Conservation (phyloP, 768 basidiomycete species). For the Coprinopsis strossmayeri region DNA sequence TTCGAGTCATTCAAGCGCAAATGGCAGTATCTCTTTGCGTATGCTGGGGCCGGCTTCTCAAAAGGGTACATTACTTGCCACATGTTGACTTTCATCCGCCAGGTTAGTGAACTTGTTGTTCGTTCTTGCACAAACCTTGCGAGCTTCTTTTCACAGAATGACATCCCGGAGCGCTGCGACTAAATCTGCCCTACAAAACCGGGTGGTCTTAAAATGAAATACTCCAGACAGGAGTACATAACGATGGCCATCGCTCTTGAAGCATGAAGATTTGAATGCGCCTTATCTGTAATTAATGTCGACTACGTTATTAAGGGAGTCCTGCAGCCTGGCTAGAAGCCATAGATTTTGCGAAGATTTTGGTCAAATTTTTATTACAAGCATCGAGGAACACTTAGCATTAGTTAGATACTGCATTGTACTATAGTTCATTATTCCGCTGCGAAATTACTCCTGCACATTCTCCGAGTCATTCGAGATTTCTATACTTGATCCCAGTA, state of each 20-base stretch:
- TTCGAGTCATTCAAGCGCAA: conserved; percentile 72
- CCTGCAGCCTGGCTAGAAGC: not conserved
- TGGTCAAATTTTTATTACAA: not conserved
- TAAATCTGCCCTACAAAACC: conserved; percentile 4
- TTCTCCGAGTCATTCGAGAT: too few species aligned
- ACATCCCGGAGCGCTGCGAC: conserved; percentile 14
- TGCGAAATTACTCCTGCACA: not conserved
- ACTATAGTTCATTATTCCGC: conserved; percentile 3
- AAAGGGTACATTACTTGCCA: conserved; percentile 80
- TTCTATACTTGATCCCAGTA: too few species aligned
- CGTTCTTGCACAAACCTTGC: not conserved
- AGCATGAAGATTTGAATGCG: too few species aligned
- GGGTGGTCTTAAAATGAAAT: conserved; percentile 6
- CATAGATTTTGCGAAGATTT: conserved; percentile 4
- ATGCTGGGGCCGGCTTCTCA: conserved; percentile 73
- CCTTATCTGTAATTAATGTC: not conserved
- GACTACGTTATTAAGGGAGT: not conserved
- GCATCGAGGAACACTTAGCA: conserved; percentile 1
- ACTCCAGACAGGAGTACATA: too few species aligned
- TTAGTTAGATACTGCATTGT: not conserved
- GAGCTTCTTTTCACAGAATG: not conserved
- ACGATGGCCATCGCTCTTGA: too few species aligned
- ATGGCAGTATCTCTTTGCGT: conserved; percentile 81
- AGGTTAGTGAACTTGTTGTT: conserved; percentile 33
- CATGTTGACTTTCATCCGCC: conserved; percentile 70